Base-by-base conservation (phyloP, 23 red algal genomes). In the Gracilaria gracilis region DNA sequence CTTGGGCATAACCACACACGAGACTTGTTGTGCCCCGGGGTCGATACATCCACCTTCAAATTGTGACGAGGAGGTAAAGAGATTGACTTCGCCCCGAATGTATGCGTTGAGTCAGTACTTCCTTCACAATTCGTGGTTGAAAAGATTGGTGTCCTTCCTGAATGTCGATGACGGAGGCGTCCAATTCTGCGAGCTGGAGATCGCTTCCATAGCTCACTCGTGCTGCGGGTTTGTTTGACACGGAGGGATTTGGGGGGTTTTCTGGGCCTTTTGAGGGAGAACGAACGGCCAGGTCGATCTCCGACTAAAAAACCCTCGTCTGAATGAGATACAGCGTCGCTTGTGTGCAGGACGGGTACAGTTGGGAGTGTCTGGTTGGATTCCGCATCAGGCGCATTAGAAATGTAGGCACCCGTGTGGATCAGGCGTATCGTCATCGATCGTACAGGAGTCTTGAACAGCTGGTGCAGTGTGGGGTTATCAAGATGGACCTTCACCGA, bases 11-110 rank as follows among this genome's bases (percentile, higher is more conserved):
- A 0, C 37, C 78, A 61, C 20, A 54, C 6, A 81, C 37, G n/a
- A 16, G 78, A 81, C 35, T 32, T 47, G 20, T n/a, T 31, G 42
- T 47, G 78, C 53, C 6, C 78, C 78, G 1, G 51, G 9, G 49
- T 81, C 78, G 1, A 57, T 12, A 19, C 78, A 81, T 28, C 6
- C 51, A 16, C 78, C 51, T 34, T 58, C 78, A 35, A 81, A 58
- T 6, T 40, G 7, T 2, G 4, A 31, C 24, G 4, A 9, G 8
- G 54, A 62, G n/a, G 8, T 76, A 44, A 2, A 32, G 11, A 46
- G 34, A 33, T 76, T 8, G 33, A 5, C 2, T 74, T 35, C 0
- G 4, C 19, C 1, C 20, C 21, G 71, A 9, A 13, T n/a, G 4
- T 15, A 44, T 12, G 12, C 39, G 19, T 0, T 74, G 67, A 7